A percentile compares a stretch with the other conserved stretches of the same genome.
Conservation (phyloP, 139 green algal species). For the Coelastrella sp. region DNA sequence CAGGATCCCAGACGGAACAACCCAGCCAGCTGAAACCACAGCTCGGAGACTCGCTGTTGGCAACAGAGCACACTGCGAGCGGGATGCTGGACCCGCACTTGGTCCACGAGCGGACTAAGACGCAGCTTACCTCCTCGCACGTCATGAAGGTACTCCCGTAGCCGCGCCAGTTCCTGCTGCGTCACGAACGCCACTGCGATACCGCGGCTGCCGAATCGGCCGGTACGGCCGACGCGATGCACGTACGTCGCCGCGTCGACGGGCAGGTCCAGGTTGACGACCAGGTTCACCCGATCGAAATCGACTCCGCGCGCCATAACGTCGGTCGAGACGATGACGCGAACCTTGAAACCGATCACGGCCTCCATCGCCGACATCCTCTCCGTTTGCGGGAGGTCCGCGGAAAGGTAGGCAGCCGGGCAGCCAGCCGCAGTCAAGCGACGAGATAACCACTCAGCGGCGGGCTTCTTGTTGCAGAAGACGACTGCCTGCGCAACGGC, state of each 20-base stretch:
- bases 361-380: conserved; percentile 70
- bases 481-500: conserved; percentile 73
- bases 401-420: conserved; percentile 76
- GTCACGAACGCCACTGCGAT: conserved; percentile 75
- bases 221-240: conserved; percentile 81
- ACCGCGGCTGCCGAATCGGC: conserved; percentile 84
- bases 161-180: conserved; percentile 53
- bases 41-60: too few species aligned
- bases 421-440: conserved; percentile 70
- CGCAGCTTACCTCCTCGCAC: conserved; percentile 39
- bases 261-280: conserved; percentile 86
- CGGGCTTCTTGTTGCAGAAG: conserved; percentile 81
- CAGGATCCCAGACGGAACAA: too few species aligned
- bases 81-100: too few species aligned
- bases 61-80: too few species aligned
- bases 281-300: conserved; percentile 85
- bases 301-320: conserved; percentile 86
- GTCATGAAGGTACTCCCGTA: conserved; percentile 59
- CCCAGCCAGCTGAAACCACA: too few species aligned
- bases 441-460: conserved; percentile 70
- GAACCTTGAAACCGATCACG: conserved; percentile 70
- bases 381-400: conserved; percentile 63
- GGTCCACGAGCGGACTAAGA: too few species aligned
- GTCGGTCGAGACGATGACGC: conserved; percentile 84
- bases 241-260: conserved; percentile 66